Evolutionary conservation across 1,284 basidiomycete species (phyloP).

Genomic region (Rhodotorula sp.): DNA sequence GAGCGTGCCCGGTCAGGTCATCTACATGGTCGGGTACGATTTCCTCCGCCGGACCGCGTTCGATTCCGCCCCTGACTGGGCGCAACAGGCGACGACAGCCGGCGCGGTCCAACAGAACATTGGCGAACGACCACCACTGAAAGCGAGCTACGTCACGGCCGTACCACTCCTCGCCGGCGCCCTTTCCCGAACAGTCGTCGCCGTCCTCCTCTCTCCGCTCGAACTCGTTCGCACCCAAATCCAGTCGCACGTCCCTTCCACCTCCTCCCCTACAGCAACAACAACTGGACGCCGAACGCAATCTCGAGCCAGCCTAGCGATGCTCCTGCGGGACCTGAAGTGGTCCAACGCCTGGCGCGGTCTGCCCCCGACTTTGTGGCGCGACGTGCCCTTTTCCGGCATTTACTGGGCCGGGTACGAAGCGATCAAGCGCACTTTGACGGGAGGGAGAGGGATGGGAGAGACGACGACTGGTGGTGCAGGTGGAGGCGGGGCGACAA

Average conservation of each 20-base stretch:
- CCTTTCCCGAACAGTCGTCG: conserved; percentile 73
- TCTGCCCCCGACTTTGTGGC: conserved; percentile 85
- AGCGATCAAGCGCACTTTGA: conserved; percentile 45
- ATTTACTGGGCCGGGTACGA: conserved; percentile 70
- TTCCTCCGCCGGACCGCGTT: conserved; percentile 61
- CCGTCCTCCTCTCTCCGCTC: conserved; percentile 79
- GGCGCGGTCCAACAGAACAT: conserved; percentile 2
- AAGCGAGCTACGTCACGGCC: conserved; percentile 51
- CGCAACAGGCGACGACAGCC: not conserved
- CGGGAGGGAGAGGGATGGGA: conserved; percentile 49
- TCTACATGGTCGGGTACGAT: conserved; percentile 97
- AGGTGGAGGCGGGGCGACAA: not conserved
- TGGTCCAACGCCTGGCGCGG: conserved; percentile 79
- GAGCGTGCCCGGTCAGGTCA: conserved; percentile 85
- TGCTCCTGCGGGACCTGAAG: conserved; percentile 46
- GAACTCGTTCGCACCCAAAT: conserved; percentile 92
- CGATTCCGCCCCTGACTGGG: conserved; percentile 28
- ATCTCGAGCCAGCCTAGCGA: not conserved
- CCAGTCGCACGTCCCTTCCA: conserved; percentile 59
- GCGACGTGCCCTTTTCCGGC: conserved; percentile 95
- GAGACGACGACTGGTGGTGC: conserved; percentile 38
- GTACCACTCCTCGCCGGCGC: conserved; percentile 81
- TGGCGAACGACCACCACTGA: not conserved
- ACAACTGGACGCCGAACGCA: not conserved
- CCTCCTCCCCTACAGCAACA: not conserved